Evolutionary conservation across 495 filamentous ascomycete genomes (phyloP), one percentile per base, ranked within the genome.

Genomic region (Penicillium riverlandense): DNA sequence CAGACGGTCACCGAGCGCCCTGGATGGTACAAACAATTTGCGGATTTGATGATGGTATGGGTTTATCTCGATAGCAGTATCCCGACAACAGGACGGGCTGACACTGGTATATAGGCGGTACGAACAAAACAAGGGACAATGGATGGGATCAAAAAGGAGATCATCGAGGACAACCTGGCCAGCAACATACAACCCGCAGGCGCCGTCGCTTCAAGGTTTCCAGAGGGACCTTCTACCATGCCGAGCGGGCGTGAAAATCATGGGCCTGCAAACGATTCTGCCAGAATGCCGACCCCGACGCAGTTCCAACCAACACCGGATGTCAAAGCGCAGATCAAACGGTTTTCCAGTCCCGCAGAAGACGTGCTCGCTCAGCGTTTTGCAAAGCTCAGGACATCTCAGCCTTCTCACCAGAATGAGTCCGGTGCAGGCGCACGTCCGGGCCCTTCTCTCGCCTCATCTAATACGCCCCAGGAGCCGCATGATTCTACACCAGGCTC

Each of bases 61-160:
- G 22, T 22, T 6, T 4, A 22, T 3, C 6, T 22, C 22, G 22
- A 3, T 22, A 22, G 22, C 22, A 22, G 22, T 22, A 22, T 22
- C 4, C 22, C 22, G 22, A 22, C 22, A 22, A 22, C 4, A 4
- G 3, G 22, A 6, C 22, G 3, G 22, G 6, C 22, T 41, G 29
- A 43, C 38, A 37, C 28, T 32, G 15, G 28, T 12, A 22, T 16
- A 15, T 42, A 69, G 65, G 61, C 67, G 33, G 49, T 71, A 57
- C 56, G 72, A 65, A 59, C 61, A 58, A 59, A 78, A 69, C 58
- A 75, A 61, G 58, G 61, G 22, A 69, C 67, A 6, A 69, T 67
- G 65, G 66, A 69, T 38, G 50, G 58, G 10, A 66, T 73, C 40
- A 73, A 73, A 42, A 56, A 62, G 43, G 61, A 65, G 27, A 73